Evolutionary conservation across 345 rosid genomes (phyloP), one percentile per base, ranked within the genome.

Genomic region (Cochlearia excelsa): DNA sequence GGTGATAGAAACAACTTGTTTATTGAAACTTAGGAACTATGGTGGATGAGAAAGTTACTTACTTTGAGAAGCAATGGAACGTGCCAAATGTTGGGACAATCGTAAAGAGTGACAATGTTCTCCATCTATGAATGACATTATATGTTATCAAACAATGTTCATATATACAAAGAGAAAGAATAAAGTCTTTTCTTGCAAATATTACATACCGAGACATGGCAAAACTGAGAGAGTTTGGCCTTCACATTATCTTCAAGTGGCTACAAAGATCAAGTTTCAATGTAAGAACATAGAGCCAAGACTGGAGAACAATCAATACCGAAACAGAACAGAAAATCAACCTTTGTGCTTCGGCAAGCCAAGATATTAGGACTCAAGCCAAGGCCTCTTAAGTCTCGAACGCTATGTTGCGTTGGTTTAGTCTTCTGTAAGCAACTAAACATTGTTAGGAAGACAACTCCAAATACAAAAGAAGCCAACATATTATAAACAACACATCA

Each of bases 401-500:
- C 97, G 57, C 99, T 89, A 51, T 89, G 99, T 72, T 93, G 99
- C 7, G 99, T 93, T 46, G 99, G 99, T 75, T 93, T 93, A 66
- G 99, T 93, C 85, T 93, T 93, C 97, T 93, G 79, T 27, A 64
- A 69, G 26, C 45, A 64, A 30, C 3, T 35, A 48, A 44, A 51
- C 10, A 49, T 45, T 7, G 40, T 64, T n/a, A 64, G 40, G 33
- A 64, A 2, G 7, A 63, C 2, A 61, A 8, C 4, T 43, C 30
- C 39, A 50, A 26, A 26, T 55, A 45, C 30, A 45, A 54, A 7
- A 51, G 41, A 44, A 4, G 5, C 35, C 2, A 31, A 31, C 35
- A 31, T 31, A 46, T 69, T 23, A n/a, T n/a, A n/a, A n/a, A n/a
- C n/a, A n/a, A n/a, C n/a, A n/a, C n/a, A n/a, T n/a, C 23, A 35